These are phyloP conservation scores for Aspergillus olivimuriae DNA, from an alignment of 495 filamentous ascomycete genomes.

Conservation along the genomic window DNA sequence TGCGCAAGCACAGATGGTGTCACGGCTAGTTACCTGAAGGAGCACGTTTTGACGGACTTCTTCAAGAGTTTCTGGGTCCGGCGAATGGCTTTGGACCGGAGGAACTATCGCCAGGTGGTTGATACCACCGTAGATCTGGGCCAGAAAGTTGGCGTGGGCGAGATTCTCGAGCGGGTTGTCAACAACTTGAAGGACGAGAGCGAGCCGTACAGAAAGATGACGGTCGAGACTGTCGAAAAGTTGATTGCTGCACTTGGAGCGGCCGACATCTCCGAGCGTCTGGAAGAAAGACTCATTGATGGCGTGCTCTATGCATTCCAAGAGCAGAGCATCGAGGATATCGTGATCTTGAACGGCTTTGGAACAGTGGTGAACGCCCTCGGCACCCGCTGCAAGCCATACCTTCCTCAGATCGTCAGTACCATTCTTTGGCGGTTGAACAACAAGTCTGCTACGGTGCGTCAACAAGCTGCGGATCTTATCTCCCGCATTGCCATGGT, in stretches of 20 bases:
- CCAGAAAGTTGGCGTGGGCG: slow-evolving; percentile 91
- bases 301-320: slow-evolving; percentile 98
- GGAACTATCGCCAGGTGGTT: slow-evolving; percentile 95
- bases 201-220: slow-evolving; percentile 98
- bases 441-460: slow-evolving; percentile 93
- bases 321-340: slow-evolving; percentile 95
- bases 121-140: slow-evolving; percentile 97
- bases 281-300: slow-evolving; percentile 91
- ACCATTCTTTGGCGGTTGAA: slow-evolving; percentile 97
- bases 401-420: slow-evolving; percentile 90
- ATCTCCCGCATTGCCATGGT: slow-evolving; percentile 96
- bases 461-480: slow-evolving; percentile 94
- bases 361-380: slow-evolving; percentile 96
- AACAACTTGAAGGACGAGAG: slow-evolving; percentile 96
- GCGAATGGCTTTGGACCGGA: slow-evolving; percentile 92
- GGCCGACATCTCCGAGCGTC: slow-evolving; percentile 83
- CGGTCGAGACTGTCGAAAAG: slow-evolving; percentile 94
- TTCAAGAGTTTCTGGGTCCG: slow-evolving; percentile 99
- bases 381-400: slow-evolving; percentile 89
- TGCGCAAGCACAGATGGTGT: slow-evolving; percentile 93
- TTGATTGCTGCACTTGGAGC: slow-evolving; percentile 87
- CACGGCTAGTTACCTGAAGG: slow-evolving; percentile 88
- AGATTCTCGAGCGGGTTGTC: slow-evolving; percentile 90
- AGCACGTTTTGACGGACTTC: slow-evolving; percentile 90
- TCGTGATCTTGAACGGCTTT: slow-evolving; percentile 97